Percentiles rank a stretch among this genome's conserved stretches.
These are phyloP conservation scores for Calvatia gigantea DNA, from an alignment of 768 basidiomycete species.

Conservation along the genomic window DNA sequence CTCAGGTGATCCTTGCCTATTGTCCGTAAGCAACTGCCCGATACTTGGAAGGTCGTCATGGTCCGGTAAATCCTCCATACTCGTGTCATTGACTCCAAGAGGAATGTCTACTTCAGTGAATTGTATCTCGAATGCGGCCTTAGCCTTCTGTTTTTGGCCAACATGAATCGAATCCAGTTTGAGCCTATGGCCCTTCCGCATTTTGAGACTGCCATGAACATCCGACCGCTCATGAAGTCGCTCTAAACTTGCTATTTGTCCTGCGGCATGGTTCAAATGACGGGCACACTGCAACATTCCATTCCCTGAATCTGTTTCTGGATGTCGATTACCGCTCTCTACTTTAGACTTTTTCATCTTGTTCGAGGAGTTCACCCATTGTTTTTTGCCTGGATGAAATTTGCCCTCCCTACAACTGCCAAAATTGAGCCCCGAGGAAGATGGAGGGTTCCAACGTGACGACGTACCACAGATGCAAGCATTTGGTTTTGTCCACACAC, in stretches of 20 bases:
- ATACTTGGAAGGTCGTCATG: conserved; percentile 43
- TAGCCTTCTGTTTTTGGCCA: conserved; percentile 21
- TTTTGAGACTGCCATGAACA: conserved; percentile 33
- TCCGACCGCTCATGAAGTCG: conserved; percentile 39
- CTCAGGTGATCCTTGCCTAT: not conserved
- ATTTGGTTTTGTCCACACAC: conserved; percentile 74
- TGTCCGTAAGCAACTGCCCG: conserved; percentile 1
- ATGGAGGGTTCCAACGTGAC: not conserved
- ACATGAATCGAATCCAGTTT: conserved; percentile 32
- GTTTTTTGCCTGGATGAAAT: conserved; percentile 1
- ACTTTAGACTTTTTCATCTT: conserved; percentile 1
- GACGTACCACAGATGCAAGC: conserved; percentile 73
- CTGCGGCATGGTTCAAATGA: conserved; percentile 21
- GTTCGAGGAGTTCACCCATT: conserved; percentile 26
- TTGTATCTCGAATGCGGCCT: conserved; percentile 47
- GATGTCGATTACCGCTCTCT: conserved; percentile 11
- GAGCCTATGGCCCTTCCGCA: conserved; percentile 38
- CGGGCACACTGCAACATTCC: conserved; percentile 6
- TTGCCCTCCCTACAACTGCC: conserved; percentile 73
- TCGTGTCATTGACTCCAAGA: conserved; percentile 17
- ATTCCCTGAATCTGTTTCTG: conserved; percentile 14
- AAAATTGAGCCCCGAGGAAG: not conserved
- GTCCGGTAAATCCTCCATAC: conserved; percentile 25
- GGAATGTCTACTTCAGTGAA: conserved; percentile 39
- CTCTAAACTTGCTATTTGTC: conserved; percentile 38